Base-by-base conservation (phyloP, 2,329 filamentous ascomycete species). In the Sphaerostilbella broomeana region DNA sequence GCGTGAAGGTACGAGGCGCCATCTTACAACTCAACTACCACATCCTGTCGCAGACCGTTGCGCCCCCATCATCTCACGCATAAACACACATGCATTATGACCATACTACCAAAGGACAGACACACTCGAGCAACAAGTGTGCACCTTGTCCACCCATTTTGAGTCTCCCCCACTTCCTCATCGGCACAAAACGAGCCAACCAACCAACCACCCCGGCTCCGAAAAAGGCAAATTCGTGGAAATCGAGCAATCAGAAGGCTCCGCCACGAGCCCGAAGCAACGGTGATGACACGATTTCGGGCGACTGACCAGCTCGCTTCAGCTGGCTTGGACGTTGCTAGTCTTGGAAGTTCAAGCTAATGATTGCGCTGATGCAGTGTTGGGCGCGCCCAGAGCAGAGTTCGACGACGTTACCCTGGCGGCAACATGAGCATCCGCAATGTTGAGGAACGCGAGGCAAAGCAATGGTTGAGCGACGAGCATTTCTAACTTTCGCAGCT, bases 131-230 rank as follows among this genome's bases (percentile, higher is more conserved):
- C n/a, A n/a, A n/a, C n/a, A n/a, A n/a, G n/a, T n/a, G n/a, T n/a
- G n/a, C n/a, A n/a, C n/a, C n/a, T n/a, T n/a, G n/a, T n/a, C n/a
- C n/a, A n/a, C n/a, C n/a, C n/a, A n/a, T n/a, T n/a, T n/a, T n/a
- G n/a, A n/a, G 22, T 12, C 22, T 25, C 22, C 22, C 22, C 22
- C 22, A 25, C 22, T 12, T 25, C 22, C 22, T 25, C 22, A 25
- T 25, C 22, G 22, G 22, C 22, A 25, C 22, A 25, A 25, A 25
- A 31, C 28, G 28, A 31, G 31, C 31, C 31, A 34, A 12, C 31
- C 31, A 21, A 21, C 31, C 31, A 21, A 24, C 18, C 10, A 34
- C 31, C 31, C 31, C 15, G 31, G 31, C 31, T 20, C 31, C 31
- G 31, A 34, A 34, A 34, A 24, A 10, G 31, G 31, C 19, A 34